Base-by-base conservation (phyloP, 2,329 filamentous ascomycete species). In the Ceratocystis smalleyi region DNA sequence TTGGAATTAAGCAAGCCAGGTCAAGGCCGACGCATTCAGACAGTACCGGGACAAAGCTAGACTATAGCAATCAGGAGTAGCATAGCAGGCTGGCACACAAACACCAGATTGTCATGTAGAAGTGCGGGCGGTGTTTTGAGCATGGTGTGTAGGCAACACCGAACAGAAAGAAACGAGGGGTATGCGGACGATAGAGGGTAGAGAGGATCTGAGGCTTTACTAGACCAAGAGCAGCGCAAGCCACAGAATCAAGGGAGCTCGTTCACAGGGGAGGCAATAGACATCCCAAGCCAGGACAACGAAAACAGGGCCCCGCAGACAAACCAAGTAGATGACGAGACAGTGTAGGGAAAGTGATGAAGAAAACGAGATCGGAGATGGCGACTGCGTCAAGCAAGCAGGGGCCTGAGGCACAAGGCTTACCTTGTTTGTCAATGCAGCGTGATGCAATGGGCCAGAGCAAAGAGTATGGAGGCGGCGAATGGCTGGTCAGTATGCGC, bases 401-500 rank as follows among this genome's bases (percentile, higher is more conserved):
- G 64, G 54, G 43, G 60, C 43, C 57, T 62, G 35, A 62, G 40
- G 49, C 62, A 64, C 49, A 60, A 66, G 65, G 59, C 65, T 66
- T 66, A 66, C 65, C 62, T 66, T 64, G 62, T 64, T 57, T 61
- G 65, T 66, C 43, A 59, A 66, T 66, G 65, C 62, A 62, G 45
- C 30, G 59, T 45, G 49, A 65, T 65, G 51, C 61, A 66, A 57
- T 32, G 51, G 61, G 54, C 40, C 27, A 65, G 27, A 65, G 43
- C 45, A 57, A 27, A 65, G 45, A 63, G 17, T 10, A 19, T 7
- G 24, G 8, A 45, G 40, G 35, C 35, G 12, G 35, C 35, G 12
- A 40, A 40, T 19, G 27, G 19, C 54, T 19, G 30, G 7, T 51
- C 10, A n/a, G 54, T n/a, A 57, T 30, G 54, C 54, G 30, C 54